Evolutionary conservation across 305 asterid genomes (phyloP).

Genomic region (Rubia balearica): DNA sequence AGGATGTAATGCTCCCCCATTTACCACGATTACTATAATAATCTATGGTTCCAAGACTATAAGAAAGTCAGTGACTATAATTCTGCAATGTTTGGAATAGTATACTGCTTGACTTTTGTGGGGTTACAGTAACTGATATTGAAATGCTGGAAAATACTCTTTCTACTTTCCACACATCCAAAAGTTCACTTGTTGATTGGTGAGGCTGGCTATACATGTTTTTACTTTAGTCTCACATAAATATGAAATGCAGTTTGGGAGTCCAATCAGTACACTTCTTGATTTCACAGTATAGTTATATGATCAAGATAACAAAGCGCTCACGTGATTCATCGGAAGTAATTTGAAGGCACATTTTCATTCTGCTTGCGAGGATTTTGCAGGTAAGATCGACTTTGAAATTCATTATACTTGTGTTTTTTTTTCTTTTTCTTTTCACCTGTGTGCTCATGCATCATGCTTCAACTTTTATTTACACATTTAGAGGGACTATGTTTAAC

Average conservation of each 20-base stretch:
- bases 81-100: too few species aligned
- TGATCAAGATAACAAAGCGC: conserved; percentile 82
- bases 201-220: conserved; percentile 27
- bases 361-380: conserved; percentile 73
- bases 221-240: neutral
- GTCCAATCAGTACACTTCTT: conserved; percentile 14
- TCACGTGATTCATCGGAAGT: conserved; percentile 85
- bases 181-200: conserved; percentile 96
- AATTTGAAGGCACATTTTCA: conserved; percentile 86
- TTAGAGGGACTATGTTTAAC: conserved; percentile 89
- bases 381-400: conserved; percentile 44
- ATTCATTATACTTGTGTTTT: neutral
- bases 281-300: conserved; percentile 43
- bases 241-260: neutral
- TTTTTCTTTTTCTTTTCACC: neutral
- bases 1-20: too few species aligned
- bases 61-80: too few species aligned
- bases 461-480: conserved; percentile 16
- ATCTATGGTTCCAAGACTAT: too few species aligned
- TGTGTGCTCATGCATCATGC: neutral
- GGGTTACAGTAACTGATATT: too few species aligned
- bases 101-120: too few species aligned
- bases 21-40: too few species aligned
- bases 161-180: too few species aligned
- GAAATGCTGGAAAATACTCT: too few species aligned